phyloP scores from a whole-genome alignment of 2,329 filamentous ascomycete genomes.

The Atkinsonella hypoxylon region DNA sequence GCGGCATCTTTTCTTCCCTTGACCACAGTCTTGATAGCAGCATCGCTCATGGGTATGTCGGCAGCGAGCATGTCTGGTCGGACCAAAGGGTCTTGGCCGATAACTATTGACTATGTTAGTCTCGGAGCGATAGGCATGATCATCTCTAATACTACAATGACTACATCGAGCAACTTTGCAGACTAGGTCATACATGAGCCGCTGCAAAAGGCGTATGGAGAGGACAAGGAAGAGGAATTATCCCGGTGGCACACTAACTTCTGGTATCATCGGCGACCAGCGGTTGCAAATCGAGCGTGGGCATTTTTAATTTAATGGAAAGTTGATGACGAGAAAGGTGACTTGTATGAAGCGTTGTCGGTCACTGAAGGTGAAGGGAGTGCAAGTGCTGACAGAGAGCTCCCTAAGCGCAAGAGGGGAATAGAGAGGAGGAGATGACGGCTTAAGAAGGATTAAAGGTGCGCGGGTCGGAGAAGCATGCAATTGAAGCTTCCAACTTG shows the following conservation, averaged over 20 bases:
- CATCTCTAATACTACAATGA: not conserved
- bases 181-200: not conserved
- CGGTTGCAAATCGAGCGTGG: constrained; percentile 27
- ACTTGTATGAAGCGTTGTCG: not conserved
- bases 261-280: constrained; percentile 33
- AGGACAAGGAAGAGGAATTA: not conserved
- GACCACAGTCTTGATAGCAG: constrained; percentile 55
- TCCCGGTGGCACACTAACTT: constrained; percentile 19
- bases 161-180: not conserved
- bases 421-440: not conserved
- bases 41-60: constrained; percentile 63
- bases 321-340: not conserved
- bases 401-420: not conserved
- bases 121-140: not conserved
- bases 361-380: not conserved
- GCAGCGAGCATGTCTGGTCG: constrained; percentile 75
- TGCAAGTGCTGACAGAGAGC: not conserved
- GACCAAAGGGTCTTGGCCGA: constrained; percentile 89
- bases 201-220: not conserved
- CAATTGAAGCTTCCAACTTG: not conserved
- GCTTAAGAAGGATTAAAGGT: not conserved
- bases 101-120: constrained; percentile 43
- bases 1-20: constrained; percentile 57
- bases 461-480: not conserved
- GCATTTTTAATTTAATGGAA: constrained; percentile 21